A percentile compares a stretch with the other conserved stretches of the same genome.
phyloP scores from a whole-genome alignment of 148 eudicot genomes.

The Amaranthus palmeri region DNA sequence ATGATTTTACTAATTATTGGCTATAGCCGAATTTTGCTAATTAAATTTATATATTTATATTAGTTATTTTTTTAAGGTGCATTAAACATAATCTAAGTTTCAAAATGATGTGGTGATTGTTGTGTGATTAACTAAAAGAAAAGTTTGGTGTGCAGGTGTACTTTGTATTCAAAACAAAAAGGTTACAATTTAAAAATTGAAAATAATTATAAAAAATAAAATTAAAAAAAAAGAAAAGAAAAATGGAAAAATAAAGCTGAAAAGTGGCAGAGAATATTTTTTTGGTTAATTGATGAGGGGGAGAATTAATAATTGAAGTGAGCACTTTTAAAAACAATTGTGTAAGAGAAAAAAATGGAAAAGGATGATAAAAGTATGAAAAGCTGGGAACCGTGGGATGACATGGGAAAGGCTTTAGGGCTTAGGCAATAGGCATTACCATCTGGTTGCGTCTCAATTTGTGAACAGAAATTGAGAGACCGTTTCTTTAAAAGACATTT shows the following conservation, averaged over 20 bases:
- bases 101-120: too few relatives aligned
- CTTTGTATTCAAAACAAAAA: conserved; percentile 4
- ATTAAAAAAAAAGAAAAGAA: background rate
- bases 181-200: background rate
- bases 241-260: conserved; percentile 14
- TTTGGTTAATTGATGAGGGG: background rate
- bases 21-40: too few relatives aligned
- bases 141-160: background rate
- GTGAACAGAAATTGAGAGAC: too few relatives aligned
- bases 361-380: conserved; percentile 31
- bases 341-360: background rate
- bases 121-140: background rate
- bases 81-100: too few relatives aligned
- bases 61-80: too few relatives aligned
- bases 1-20: too few relatives aligned
- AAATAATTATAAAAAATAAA: background rate
- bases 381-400: conserved; percentile 42
- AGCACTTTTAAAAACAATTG: background rate
- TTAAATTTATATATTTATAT: too few relatives aligned
- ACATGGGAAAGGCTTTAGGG: too few relatives aligned
- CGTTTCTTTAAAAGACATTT: too few relatives aligned
- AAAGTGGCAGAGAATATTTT: conserved; percentile 24
- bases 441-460: conserved; percentile 29
- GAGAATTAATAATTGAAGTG: conserved; percentile 6
- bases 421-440: too few relatives aligned